Evolutionary conservation across 2,329 filamentous ascomycete species (phyloP).

Genomic region (Dactylonectria macrodidyma): DNA sequence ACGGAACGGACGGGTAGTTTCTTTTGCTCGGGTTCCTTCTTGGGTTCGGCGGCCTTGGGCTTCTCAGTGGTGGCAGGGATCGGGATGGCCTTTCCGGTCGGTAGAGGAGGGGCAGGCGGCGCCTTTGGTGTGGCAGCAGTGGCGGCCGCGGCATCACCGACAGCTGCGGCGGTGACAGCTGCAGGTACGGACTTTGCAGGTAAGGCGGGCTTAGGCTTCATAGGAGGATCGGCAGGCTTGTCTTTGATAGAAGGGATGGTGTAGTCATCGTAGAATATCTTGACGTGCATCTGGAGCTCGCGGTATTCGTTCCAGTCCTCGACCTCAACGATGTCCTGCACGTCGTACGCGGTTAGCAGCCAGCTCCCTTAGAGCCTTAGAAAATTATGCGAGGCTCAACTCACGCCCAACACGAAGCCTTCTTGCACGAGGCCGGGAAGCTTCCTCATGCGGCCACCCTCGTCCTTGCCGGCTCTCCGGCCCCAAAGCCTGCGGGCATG

Average conservation of each 20-base stretch:
- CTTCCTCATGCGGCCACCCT: constrained; percentile 76
- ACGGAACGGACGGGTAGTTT: constrained; percentile 66
- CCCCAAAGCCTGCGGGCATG: constrained; percentile 92
- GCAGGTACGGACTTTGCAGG: constrained; percentile 46
- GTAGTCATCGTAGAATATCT: constrained; percentile 75
- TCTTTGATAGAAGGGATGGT: constrained; percentile 71
- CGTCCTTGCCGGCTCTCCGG: constrained; percentile 82
- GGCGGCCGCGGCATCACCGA: constrained; percentile 43
- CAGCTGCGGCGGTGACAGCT: constrained; percentile 34
- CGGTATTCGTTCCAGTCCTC: constrained; percentile 99
- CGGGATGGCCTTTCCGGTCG: constrained; percentile 42
- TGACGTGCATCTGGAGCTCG: constrained; percentile 90
- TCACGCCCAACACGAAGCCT: constrained; percentile 86
- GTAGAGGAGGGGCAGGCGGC: constrained; percentile 42
- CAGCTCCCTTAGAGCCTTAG: constrained; percentile 1
- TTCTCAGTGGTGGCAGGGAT: constrained; percentile 27
- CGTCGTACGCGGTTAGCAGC: not conserved
- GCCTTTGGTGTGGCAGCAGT: constrained; percentile 40
- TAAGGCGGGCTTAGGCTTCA: constrained; percentile 47
- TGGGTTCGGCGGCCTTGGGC: constrained; percentile 36
- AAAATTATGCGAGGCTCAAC: constrained; percentile 54
- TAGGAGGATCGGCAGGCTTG: constrained; percentile 59
- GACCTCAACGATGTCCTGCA: constrained; percentile 89
- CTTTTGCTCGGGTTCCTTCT: constrained; percentile 47
- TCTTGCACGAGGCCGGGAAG: constrained; percentile 91